Conservation (phyloP, 352 stramenopile genomes). For the Phytopythium helicoides region DNA sequence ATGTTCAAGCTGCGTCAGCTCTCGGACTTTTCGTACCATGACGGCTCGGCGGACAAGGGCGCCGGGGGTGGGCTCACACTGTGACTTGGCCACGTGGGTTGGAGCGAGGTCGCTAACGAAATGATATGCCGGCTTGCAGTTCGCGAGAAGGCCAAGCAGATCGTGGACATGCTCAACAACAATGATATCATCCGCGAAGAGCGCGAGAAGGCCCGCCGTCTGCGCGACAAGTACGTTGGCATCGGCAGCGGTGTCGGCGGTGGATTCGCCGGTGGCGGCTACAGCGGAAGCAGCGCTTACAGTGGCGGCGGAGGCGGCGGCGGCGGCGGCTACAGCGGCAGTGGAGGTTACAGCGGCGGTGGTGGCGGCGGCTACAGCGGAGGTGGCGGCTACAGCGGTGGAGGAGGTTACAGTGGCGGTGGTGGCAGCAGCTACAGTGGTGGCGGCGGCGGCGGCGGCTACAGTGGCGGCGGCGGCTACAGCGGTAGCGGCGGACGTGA, state of each 20-base stretch:
- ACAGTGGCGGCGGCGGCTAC: conserved; percentile 18
- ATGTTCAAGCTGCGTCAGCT: conserved; percentile 91
- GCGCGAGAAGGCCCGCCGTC: conserved; percentile 77
- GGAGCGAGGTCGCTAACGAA: too few species aligned
- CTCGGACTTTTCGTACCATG: conserved; percentile 88
- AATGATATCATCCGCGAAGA: conserved; percentile 88
- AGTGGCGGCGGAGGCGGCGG: conserved; percentile 23
- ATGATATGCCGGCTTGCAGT: conserved; percentile 36
- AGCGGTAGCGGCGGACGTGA: conserved; percentile 14
- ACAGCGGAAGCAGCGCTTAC: conserved; percentile 33
- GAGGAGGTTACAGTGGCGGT: conserved; percentile 38
- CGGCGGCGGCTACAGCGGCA: conserved; percentile 9
- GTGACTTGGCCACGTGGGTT: too few species aligned
- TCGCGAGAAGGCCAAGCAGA: conserved; percentile 87
- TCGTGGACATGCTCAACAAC: conserved; percentile 87
- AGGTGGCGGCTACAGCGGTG: conserved; percentile 20
- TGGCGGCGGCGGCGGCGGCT: conserved; percentile 10
- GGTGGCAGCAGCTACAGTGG: conserved; percentile 23
- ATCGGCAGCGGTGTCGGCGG: conserved; percentile 64
- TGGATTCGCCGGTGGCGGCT: conserved; percentile 29
- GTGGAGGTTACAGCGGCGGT: conserved; percentile 17
- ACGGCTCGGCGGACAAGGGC: conserved; percentile 82
- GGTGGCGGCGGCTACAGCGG: conserved; percentile 19
- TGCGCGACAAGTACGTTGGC: conserved; percentile 89
- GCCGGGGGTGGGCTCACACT: conserved; percentile 70